Evolutionary conservation across 108 stramenopile species (phyloP).

Genomic region (Conticribra guillardii): DNA sequence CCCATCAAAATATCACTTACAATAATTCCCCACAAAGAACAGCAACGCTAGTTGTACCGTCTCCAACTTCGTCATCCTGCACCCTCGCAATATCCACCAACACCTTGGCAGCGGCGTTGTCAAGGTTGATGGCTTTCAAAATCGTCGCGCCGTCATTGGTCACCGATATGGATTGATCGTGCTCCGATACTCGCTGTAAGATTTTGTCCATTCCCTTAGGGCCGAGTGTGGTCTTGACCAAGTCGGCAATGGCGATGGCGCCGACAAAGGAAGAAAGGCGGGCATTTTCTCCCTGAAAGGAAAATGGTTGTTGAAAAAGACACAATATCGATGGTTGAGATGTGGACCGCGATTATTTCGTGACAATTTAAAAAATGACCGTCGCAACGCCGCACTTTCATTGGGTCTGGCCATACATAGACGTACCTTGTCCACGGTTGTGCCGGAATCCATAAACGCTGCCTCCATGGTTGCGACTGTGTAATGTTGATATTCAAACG

Average conservation of each 20-base stretch:
- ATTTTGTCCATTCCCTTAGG: slow-evolving; percentile 99
- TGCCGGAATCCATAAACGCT: slow-evolving; percentile 82
- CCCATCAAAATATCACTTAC: too few relatives aligned
- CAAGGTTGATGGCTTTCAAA: slow-evolving; percentile 88
- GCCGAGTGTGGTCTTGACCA: slow-evolving; percentile 99
- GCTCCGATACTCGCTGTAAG: slow-evolving; percentile 86
- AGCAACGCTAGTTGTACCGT: slow-evolving; percentile 95
- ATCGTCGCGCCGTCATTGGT: slow-evolving; percentile 98
- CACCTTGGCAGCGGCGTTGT: slow-evolving; percentile 99
- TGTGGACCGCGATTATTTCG: slow-evolving; percentile 6
- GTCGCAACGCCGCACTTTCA: too few relatives aligned
- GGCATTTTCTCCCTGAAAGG: slow-evolving; percentile 95
- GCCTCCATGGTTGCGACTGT: slow-evolving; percentile 78
- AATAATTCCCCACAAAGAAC: slow-evolving; percentile 97
- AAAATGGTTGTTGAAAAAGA: slow-evolving; percentile 1
- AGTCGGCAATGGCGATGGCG: slow-evolving; percentile 99
- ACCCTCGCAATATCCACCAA: slow-evolving; percentile 99
- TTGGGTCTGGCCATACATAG: too few relatives aligned
- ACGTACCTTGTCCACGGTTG: slow-evolving; percentile 87
- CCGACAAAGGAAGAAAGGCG: slow-evolving; percentile 98
- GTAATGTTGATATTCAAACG: not conserved
- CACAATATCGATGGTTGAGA: slow-evolving; percentile 1
- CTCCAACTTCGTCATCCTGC: slow-evolving; percentile 98
- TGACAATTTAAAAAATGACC: not conserved
- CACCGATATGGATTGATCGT: slow-evolving; percentile 79